These are phyloP conservation scores for Didymella pomorum DNA, from an alignment of 2,329 filamentous ascomycete genomes.

Conservation along the genomic window DNA sequence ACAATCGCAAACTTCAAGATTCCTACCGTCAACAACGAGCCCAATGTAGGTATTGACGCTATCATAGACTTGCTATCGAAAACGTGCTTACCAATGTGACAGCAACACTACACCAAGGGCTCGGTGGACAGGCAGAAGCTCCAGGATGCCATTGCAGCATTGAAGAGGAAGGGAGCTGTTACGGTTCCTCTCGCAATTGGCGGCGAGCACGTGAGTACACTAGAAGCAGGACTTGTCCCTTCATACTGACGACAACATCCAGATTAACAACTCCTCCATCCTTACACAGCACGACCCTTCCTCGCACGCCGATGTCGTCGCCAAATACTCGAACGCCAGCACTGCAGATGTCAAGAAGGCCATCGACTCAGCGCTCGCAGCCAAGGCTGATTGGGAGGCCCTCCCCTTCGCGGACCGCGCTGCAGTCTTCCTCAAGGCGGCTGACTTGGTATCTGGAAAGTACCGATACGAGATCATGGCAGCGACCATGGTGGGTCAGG, in stretches of 20 bases:
- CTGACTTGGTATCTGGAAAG: conserved; percentile 87
- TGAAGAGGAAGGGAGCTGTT: conserved; percentile 74
- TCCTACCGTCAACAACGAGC: conserved; percentile 87
- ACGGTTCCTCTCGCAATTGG: conserved; percentile 84
- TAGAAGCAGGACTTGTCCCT: background rate
- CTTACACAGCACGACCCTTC: conserved; percentile 83
- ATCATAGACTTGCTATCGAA: fast-evolving
- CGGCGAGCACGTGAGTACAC: conserved; percentile 73
- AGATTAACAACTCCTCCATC: conserved; percentile 72
- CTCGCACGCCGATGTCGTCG: conserved; percentile 77
- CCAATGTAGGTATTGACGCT: conserved; percentile 73
- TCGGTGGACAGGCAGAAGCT: conserved; percentile 81
- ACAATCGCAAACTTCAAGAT: conserved; percentile 86
- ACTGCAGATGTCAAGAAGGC: conserved; percentile 77
- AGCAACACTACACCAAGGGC: conserved; percentile 91
- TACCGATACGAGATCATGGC: conserved; percentile 98
- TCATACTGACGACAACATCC: conserved; percentile 27
- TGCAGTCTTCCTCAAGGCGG: conserved; percentile 93
- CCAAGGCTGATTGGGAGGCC: conserved; percentile 84
- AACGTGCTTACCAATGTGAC: conserved; percentile 22
- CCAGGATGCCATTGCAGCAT: conserved; percentile 72
- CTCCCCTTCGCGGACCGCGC: conserved; percentile 90
- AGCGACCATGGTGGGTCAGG: conserved; percentile 92
- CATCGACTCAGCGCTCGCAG: conserved; percentile 84
- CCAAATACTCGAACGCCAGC: conserved; percentile 84